Conservation (phyloP, 495 filamentous ascomycete genomes). For the Niebla homalea region DNA sequence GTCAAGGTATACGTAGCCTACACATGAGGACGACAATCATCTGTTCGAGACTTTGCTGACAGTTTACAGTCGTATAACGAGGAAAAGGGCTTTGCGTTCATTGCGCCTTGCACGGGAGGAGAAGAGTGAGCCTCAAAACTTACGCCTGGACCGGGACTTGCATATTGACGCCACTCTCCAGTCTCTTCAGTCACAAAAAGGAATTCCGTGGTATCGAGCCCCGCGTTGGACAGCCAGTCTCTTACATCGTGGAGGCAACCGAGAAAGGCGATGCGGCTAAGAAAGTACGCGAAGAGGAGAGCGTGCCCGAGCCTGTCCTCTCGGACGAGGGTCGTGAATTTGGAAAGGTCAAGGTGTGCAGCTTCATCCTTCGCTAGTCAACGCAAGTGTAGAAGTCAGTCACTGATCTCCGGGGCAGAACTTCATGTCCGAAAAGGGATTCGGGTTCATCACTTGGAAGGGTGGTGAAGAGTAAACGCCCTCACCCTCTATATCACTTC, state of each 20-base stretch:
- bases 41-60: too few species aligned
- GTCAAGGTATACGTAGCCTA: slow-evolving; percentile 4
- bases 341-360: slow-evolving; percentile 2
- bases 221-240: slow-evolving; percentile 6
- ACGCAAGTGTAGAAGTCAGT: too few species aligned
- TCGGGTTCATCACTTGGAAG: too few species aligned
- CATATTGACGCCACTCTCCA: neutral
- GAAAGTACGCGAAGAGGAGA: slow-evolving; percentile 9
- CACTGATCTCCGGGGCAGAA: too few species aligned
- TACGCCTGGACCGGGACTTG: neutral
- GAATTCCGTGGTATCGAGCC: slow-evolving; percentile 5
- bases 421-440: too few species aligned
- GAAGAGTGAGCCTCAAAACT: neutral
- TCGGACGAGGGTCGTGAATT: slow-evolving; percentile 9
- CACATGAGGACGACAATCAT: slow-evolving; percentile 1
- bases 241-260: slow-evolving; percentile 2
- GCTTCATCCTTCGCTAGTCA: too few species aligned
- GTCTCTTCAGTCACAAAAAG: slow-evolving; percentile 7
- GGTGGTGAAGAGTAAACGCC: too few species aligned
- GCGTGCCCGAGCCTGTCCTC: slow-evolving; percentile 1
- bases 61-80: too few species aligned
- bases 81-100: too few species aligned
- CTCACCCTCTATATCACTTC: too few species aligned
- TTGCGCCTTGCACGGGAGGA: neutral
- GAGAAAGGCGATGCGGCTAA: slow-evolving; percentile 10